phyloP scores from a whole-genome alignment of 2,329 filamentous ascomycete species.

The Ophiocordyceps camponoti-rufipedis region DNA sequence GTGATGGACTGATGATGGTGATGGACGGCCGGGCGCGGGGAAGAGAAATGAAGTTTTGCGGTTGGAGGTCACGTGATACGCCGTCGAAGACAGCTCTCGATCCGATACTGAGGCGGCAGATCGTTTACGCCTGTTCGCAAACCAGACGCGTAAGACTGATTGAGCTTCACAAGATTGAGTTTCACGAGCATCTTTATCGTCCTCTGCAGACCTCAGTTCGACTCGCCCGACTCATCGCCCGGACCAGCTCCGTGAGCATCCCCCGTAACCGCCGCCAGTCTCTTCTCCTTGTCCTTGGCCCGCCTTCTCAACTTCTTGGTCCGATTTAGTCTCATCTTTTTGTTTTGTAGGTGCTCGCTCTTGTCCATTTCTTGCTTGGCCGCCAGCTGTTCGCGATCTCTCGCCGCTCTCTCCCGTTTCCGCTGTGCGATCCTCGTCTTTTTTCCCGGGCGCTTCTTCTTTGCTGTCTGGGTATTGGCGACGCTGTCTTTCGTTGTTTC shows the following conservation, averaged over 20 bases:
- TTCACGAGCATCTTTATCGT: not conserved
- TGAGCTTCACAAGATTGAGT: too few species aligned
- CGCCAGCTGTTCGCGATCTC: conserved; percentile 19
- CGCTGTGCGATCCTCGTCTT: conserved; percentile 35
- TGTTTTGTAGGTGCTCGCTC: conserved; percentile 37
- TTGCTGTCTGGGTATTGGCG: not conserved
- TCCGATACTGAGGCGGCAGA: too few species aligned
- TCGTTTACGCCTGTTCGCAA: too few species aligned
- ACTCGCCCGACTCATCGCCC: conserved; percentile 3
- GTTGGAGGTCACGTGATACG: not conserved
- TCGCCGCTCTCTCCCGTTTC: conserved; percentile 22
- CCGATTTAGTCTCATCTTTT: conserved; percentile 43
- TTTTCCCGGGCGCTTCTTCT: conserved; percentile 34
- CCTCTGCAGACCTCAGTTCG: not conserved
- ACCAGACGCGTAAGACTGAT: too few species aligned
- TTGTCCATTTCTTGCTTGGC: conserved; percentile 25
- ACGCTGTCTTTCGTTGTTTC: not conserved
- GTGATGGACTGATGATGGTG: not conserved
- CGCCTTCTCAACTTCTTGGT: conserved; percentile 40
- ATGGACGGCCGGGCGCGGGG: not conserved
- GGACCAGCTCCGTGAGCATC: conserved; percentile 5
- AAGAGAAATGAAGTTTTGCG: not conserved
- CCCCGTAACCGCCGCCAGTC: conserved; percentile 12
- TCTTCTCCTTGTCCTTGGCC: conserved; percentile 38
- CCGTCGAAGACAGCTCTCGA: too few species aligned